Percentiles rank a stretch among this genome's conserved stretches.
These are phyloP conservation scores for Chlorella sp. DNA, from an alignment of 139 green algal species.

Conservation along the genomic window DNA sequence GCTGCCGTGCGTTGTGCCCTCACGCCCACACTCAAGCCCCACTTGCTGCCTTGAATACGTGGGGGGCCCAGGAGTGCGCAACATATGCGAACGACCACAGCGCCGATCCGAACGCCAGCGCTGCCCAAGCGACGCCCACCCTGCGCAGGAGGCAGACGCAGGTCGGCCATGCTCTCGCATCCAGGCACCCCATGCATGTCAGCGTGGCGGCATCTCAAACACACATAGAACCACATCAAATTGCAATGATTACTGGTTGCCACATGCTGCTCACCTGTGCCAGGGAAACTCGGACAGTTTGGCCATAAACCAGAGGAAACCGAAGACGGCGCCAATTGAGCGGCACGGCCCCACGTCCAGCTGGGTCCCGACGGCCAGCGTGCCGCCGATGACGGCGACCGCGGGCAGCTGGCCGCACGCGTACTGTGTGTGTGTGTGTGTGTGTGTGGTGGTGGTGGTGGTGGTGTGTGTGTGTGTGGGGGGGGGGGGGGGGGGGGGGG, in stretches of 20 bases:
- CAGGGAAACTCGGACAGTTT: neutral
- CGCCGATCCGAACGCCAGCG: neutral
- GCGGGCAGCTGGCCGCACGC: neutral
- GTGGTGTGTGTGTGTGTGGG: too few species aligned
- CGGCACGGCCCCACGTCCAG: slow-evolving; percentile 19
- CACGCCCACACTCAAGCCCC: too few species aligned
- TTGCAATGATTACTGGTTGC: neutral
- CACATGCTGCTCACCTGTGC: neutral
- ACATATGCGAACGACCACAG: slow-evolving; percentile 1
- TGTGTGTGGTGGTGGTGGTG: too few species aligned
- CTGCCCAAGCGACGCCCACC: slow-evolving; percentile 9
- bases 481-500: too few species aligned
- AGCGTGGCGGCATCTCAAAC: too few species aligned
- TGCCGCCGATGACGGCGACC: slow-evolving; percentile 3
- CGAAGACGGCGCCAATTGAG: slow-evolving; percentile 2
- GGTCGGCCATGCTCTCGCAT: neutral
- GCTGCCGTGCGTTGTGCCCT: too few species aligned
- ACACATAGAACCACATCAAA: neutral
- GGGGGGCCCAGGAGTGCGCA: neutral
- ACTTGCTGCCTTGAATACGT: neutral
- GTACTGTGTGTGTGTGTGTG: too few species aligned
- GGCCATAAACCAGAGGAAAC: slow-evolving; percentile 2
- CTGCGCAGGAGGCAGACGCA: neutral
- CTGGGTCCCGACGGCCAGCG: neutral
- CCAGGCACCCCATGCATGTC: neutral